A percentile compares a stretch with the other conserved stretches of the same genome.
Evolutionary conservation across 441 rosid genomes (phyloP).

Genomic region (Dalechampia spathulata): DNA sequence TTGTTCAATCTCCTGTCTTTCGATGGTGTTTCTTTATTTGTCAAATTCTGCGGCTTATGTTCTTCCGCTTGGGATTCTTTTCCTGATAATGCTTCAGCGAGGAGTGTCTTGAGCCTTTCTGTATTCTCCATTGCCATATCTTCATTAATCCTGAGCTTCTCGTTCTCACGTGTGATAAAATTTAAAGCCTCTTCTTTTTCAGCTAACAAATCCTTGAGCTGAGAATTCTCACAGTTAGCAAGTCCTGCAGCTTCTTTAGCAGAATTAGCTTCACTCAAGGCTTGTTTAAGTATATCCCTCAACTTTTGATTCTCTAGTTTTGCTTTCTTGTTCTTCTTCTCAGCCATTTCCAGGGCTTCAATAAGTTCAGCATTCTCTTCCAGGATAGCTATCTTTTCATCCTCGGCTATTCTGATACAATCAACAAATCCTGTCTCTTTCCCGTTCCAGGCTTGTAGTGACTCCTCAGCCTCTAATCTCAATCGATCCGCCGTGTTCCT

Average conservation of each 20-base stretch:
- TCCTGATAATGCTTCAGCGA: conserved; percentile 32
- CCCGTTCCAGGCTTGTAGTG: conserved; percentile 69
- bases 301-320: conserved; percentile 63
- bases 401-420: conserved; percentile 62
- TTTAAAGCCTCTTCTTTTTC: conserved; percentile 62
- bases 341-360: conserved; percentile 34
- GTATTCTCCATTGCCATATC: conserved; percentile 45
- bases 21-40: conserved; percentile 18
- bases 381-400: conserved; percentile 43
- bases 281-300: conserved; percentile 81
- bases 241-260: conserved; percentile 83
- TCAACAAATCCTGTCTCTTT: conserved; percentile 68
- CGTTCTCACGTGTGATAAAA: conserved; percentile 55
- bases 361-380: conserved; percentile 44
- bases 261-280: conserved; percentile 71
- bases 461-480: conserved; percentile 74
- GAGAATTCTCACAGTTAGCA: conserved; percentile 63
- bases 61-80: conserved; percentile 27
- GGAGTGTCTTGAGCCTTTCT: conserved; percentile 44
- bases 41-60: conserved; percentile 6
- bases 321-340: conserved; percentile 27
- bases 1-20: conserved; percentile 25
- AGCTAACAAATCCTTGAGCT: conserved; percentile 53
- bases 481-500: conserved; percentile 60
- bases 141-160: conserved; percentile 51